Evolutionary conservation across 208 protist species (phyloP).

Genomic region (Trypanosoma brucei): DNA sequence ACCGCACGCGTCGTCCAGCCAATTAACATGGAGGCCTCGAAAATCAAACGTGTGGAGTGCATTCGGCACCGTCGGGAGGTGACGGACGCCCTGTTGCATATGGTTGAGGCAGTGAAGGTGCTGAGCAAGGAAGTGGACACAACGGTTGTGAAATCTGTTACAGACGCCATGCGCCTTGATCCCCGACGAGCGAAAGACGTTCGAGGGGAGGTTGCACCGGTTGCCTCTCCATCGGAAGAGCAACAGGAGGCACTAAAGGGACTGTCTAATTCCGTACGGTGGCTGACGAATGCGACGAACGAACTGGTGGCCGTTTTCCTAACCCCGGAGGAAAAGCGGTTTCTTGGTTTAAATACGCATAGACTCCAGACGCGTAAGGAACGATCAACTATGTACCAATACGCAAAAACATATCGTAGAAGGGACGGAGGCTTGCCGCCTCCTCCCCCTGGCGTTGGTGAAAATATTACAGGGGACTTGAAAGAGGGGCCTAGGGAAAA

Average conservation of each 20-base stretch:
- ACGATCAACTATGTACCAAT: slow-evolving; percentile 63
- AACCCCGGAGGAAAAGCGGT: slow-evolving; percentile 75
- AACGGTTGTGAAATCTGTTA: slow-evolving; percentile 32
- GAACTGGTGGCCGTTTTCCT: slow-evolving; percentile 67
- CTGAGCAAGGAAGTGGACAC: slow-evolving; percentile 38
- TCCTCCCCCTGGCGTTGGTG: neutral
- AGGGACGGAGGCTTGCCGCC: neutral
- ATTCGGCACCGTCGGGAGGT: slow-evolving; percentile 53
- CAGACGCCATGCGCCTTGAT: slow-evolving; percentile 70
- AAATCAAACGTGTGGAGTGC: slow-evolving; percentile 23
- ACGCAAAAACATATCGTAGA: slow-evolving; percentile 11
- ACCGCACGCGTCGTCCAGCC: neutral
- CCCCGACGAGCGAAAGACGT: slow-evolving; percentile 43
- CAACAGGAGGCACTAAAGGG: slow-evolving; percentile 56
- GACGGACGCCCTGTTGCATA: slow-evolving; percentile 45
- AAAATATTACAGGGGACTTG: neutral
- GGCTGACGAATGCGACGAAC: slow-evolving; percentile 34
- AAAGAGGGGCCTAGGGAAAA: neutral
- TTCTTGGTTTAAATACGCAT: slow-evolving; percentile 71
- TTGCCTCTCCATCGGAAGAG: slow-evolving; percentile 29
- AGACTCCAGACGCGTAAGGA: slow-evolving; percentile 67
- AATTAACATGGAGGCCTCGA: slow-evolving; percentile 1
- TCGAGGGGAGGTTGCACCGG: slow-evolving; percentile 35
- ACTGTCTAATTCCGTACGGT: slow-evolving; percentile 28
- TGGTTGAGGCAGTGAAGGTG: slow-evolving; percentile 49